These are phyloP conservation scores for Carex littledalei DNA, from an alignment of 176 grass and related monocot species.

Conservation along the genomic window DNA sequence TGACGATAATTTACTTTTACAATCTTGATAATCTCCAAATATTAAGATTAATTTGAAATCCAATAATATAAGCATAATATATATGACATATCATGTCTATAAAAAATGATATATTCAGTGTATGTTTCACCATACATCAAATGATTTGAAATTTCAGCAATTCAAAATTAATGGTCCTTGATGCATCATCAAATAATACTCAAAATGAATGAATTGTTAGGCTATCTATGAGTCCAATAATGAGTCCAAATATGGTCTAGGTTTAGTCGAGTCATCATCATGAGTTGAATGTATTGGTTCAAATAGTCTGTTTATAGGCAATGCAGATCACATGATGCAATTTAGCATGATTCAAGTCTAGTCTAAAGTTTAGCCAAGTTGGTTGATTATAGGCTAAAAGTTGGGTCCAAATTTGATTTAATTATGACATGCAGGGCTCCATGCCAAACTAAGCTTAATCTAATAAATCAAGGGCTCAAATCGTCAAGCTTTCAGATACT, in stretches of 20 bases:
- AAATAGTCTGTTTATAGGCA: not conserved
- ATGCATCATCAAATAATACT: too few relatives aligned
- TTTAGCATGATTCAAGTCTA: not conserved
- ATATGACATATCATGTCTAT: too few relatives aligned
- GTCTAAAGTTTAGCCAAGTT: not conserved
- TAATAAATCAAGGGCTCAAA: not conserved
- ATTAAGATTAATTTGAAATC: too few relatives aligned
- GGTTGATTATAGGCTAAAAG: not conserved
- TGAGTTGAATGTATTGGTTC: not conserved
- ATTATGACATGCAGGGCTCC: not conserved
- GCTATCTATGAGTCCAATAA: too few relatives aligned
- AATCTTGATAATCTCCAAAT: too few relatives aligned
- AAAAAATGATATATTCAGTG: too few relatives aligned
- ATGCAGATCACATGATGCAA: not conserved
- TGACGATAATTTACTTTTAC: too few relatives aligned
- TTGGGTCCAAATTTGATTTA: not conserved
- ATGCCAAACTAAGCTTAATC: not conserved
- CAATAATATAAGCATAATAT: too few relatives aligned
- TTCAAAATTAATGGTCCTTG: too few relatives aligned
- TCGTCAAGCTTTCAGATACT: not conserved
- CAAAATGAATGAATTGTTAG: too few relatives aligned
- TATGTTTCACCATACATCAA: too few relatives aligned
- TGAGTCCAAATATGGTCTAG: not conserved
- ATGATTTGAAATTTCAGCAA: too few relatives aligned
- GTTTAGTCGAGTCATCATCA: not conserved